Conservation (phyloP, 2,329 filamentous ascomycete genomes). For the Teratosphaeriaceae sp. region DNA sequence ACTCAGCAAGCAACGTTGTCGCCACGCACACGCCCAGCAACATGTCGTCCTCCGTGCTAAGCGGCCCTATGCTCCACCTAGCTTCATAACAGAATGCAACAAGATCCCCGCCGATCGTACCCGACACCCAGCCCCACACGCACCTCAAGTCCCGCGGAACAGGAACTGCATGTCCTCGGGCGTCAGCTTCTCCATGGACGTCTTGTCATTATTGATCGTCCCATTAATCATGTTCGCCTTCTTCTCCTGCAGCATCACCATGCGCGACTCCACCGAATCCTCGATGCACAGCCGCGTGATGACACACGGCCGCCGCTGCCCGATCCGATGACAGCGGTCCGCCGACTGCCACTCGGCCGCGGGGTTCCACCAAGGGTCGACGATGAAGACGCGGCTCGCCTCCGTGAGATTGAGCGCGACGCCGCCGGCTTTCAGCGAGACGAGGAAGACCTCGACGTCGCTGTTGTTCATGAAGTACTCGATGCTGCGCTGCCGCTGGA, state of each 20-base stretch:
- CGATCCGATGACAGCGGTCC: conserved; percentile 80
- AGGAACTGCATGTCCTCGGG: conserved; percentile 93
- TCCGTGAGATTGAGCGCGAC: conserved; percentile 94
- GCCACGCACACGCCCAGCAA: no score
- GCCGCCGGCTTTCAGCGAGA: conserved; percentile 91
- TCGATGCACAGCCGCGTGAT: conserved; percentile 95
- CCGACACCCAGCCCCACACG: background rate
- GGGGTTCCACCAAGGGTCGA: conserved; percentile 86
- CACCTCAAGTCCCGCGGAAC: conserved; percentile 63
- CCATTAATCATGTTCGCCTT: conserved; percentile 98
- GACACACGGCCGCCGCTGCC: conserved; percentile 85
- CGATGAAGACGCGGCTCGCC: conserved; percentile 88
- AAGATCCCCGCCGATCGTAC: no score
- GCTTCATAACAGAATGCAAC: no score
- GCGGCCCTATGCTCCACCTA: no score
- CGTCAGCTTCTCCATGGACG: conserved; percentile 84
- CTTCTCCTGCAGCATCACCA: conserved; percentile 95
- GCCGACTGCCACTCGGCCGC: conserved; percentile 84
- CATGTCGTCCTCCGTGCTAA: no score
- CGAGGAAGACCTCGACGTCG: conserved; percentile 90
- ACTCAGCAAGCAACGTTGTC: no score
- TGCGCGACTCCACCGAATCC: conserved; percentile 91
- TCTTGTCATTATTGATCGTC: conserved; percentile 88
- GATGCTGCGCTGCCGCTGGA: conserved; percentile 87
- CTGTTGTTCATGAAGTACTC: conserved; percentile 84